These are phyloP conservation scores for Paecilomyces formosus DNA, from an alignment of 2,329 filamentous ascomycete species.

Conservation along the genomic window DNA sequence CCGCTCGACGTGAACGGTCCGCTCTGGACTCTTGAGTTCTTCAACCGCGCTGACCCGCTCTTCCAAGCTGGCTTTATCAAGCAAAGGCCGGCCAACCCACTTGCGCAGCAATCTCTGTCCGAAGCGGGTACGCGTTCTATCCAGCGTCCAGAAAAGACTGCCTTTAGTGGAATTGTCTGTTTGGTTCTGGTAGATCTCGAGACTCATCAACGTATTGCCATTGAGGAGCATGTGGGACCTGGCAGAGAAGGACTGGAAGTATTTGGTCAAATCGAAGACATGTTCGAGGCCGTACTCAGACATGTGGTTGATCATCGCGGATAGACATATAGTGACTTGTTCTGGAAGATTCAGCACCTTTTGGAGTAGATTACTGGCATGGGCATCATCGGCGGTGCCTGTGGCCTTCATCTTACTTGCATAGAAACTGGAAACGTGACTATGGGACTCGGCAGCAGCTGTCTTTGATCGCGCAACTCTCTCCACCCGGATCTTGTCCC, in stretches of 20 bases:
- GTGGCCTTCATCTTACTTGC: conserved; percentile 69
- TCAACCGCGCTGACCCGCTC: conserved; percentile 77
- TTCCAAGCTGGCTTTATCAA: conserved; percentile 67
- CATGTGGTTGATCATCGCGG: conserved; percentile 91
- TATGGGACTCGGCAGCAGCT: conserved; percentile 75
- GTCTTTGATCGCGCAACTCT: conserved; percentile 68
- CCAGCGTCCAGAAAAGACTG: conserved; percentile 90
- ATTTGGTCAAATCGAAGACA: conserved; percentile 92
- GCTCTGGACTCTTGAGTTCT: conserved; percentile 66
- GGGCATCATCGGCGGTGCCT: conserved; percentile 45
- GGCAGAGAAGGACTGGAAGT: conserved; percentile 93
- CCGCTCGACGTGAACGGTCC: conserved; percentile 62
- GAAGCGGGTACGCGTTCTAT: conserved; percentile 85
- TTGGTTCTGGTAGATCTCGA: conserved; percentile 93
- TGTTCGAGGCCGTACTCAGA: conserved; percentile 89
- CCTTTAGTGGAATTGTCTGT: conserved; percentile 80
- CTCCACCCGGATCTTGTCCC: conserved; percentile 82
- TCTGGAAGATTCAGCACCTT: conserved; percentile 81
- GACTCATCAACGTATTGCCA: conserved; percentile 84
- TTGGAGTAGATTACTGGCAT: conserved; percentile 63
- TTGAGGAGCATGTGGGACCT: conserved; percentile 93
- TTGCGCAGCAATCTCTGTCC: conserved; percentile 82
- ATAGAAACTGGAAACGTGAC: conserved; percentile 88
- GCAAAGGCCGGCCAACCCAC: conserved; percentile 86
- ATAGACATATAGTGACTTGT: conserved; percentile 81